These are phyloP conservation scores for Rhizopus microsporus DNA, from an alignment of 371 early-diverging fungal genomes.

Conservation along the genomic window DNA sequence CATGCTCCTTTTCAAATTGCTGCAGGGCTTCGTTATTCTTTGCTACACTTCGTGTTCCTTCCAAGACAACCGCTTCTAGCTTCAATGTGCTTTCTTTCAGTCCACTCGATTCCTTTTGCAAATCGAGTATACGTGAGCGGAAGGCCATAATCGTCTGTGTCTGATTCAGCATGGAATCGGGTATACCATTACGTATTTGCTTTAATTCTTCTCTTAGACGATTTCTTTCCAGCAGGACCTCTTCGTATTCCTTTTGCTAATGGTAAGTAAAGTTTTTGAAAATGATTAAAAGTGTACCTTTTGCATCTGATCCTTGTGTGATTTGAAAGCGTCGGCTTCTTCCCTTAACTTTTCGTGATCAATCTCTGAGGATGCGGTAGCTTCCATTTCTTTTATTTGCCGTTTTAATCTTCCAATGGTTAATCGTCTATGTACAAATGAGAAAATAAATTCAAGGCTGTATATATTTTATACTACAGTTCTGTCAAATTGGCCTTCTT, in stretches of 20 bases:
- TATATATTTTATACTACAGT: conserved; percentile 26
- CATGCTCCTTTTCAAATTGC: conserved; percentile 53
- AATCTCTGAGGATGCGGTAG: conserved; percentile 14
- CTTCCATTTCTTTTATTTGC: conserved; percentile 43
- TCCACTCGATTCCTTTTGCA: conserved; percentile 44
- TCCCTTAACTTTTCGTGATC: conserved; percentile 21
- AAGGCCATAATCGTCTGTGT: conserved; percentile 54
- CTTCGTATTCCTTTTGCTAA: conserved; percentile 53
- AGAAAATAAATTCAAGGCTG: background rate
- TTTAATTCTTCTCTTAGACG: conserved; percentile 65
- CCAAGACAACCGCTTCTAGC: conserved; percentile 34
- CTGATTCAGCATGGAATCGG: conserved; percentile 47
- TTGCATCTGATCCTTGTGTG: conserved; percentile 65
- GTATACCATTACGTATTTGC: conserved; percentile 59
- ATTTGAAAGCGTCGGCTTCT: conserved; percentile 55
- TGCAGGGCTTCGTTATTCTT: conserved; percentile 34
- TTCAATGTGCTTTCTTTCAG: conserved; percentile 37
- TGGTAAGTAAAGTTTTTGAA: background rate
- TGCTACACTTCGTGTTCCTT: conserved; percentile 41
- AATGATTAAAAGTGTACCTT: conserved; percentile 28
- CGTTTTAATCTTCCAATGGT: conserved; percentile 40
- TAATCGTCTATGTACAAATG: conserved; percentile 26
- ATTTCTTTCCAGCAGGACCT: conserved; percentile 61
- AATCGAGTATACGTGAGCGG: conserved; percentile 47
- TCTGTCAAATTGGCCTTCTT: conserved; percentile 56